A percentile compares a stretch with the other conserved stretches of the same genome.
Evolutionary conservation across 179 eudicot genomes (phyloP).

Genomic region (Spinacia oleracea): DNA sequence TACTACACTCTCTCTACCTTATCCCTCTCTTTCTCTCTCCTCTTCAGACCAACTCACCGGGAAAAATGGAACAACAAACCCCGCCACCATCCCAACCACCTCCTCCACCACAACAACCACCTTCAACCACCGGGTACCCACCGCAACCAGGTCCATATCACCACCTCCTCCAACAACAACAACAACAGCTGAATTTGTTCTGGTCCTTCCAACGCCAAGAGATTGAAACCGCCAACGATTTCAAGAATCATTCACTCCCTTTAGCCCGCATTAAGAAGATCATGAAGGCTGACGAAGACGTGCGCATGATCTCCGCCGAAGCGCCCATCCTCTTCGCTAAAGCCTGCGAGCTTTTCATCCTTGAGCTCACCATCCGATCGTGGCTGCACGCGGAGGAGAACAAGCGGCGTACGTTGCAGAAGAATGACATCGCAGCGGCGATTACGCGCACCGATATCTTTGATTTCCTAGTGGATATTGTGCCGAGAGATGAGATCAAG

Average conservation of each 20-base stretch:
- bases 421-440: slow-evolving; percentile 74
- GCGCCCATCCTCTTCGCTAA: slow-evolving; percentile 68
- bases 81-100: slow-evolving; percentile 29
- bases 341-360: slow-evolving; percentile 72
- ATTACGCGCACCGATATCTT: slow-evolving; percentile 66
- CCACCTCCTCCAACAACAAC: slow-evolving; percentile 58
- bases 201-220: slow-evolving; percentile 67
- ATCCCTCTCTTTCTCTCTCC: slow-evolving; percentile 1
- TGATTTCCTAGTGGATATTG: slow-evolving; percentile 70
- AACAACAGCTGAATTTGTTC: slow-evolving; percentile 62
- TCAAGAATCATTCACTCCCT: slow-evolving; percentile 71
- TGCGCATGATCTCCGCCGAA: slow-evolving; percentile 76
- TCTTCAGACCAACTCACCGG: not conserved
- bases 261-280: slow-evolving; percentile 70
- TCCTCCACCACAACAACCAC: slow-evolving; percentile 10
- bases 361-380: slow-evolving; percentile 63
- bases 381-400: slow-evolving; percentile 84
- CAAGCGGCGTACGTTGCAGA: slow-evolving; percentile 68
- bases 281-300: slow-evolving; percentile 82
- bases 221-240: slow-evolving; percentile 57
- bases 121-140: slow-evolving; percentile 25
- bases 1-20: slow-evolving; percentile 7
- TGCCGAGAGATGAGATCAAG: slow-evolving; percentile 64
- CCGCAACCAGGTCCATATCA: slow-evolving; percentile 31
- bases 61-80: slow-evolving; percentile 40